Conservation (phyloP, 345 rosid species). For the Eucalyptus coolabah region DNA sequence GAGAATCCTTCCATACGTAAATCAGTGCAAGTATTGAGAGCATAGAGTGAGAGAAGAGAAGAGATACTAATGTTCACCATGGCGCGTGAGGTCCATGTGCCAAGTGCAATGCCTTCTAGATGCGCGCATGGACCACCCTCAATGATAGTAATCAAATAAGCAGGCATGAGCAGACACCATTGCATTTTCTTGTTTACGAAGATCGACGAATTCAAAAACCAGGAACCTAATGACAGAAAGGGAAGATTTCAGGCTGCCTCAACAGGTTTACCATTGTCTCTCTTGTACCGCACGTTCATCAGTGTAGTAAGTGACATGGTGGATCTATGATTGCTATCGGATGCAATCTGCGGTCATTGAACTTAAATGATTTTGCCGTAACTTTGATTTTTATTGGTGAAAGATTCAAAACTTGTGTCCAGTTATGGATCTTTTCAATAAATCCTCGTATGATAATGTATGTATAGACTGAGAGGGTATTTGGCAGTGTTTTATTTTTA, state of each 20-base stretch:
- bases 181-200: background rate
- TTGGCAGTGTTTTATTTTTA: background rate
- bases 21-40: background rate
- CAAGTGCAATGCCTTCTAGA: too few relatives aligned
- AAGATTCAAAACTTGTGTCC: background rate
- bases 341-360: background rate
- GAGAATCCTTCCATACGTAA: too few relatives aligned
- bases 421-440: background rate
- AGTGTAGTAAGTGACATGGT: background rate
- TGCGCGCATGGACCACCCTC: too few relatives aligned
- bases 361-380: background rate
- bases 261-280: background rate
- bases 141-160: too few relatives aligned
- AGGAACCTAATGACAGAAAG: too few relatives aligned
- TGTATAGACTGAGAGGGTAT: background rate
- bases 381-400: background rate
- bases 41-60: too few relatives aligned
- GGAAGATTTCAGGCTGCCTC: background rate
- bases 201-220: background rate
- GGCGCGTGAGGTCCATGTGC: too few relatives aligned
- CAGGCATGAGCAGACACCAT: background rate
- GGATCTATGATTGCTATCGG: background rate
- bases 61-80: too few relatives aligned
- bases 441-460: background rate
- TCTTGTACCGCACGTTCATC: background rate